phyloP scores from a whole-genome alignment of 768 basidiomycete genomes.

The Mycena vulgaris region DNA sequence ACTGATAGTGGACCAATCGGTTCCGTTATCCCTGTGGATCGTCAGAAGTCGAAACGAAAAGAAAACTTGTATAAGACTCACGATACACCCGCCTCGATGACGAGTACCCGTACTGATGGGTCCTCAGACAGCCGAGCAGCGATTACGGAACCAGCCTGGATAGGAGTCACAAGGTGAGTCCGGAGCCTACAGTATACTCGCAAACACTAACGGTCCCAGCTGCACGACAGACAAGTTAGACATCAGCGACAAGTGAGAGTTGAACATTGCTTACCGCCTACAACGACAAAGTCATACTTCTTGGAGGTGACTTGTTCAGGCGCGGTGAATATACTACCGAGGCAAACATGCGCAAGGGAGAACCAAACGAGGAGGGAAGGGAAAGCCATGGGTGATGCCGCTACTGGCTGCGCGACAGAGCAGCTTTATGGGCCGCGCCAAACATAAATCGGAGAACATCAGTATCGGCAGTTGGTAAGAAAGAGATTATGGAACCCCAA shows the following conservation, averaged over 20 bases:
- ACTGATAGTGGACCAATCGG: background rate
- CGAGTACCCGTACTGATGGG: background rate
- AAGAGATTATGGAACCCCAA: too few relatives aligned
- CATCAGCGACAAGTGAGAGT: background rate
- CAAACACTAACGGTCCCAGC: constrained; percentile 17
- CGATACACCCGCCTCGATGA: constrained; percentile 21
- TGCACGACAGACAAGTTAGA: background rate
- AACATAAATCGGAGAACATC: too few relatives aligned
- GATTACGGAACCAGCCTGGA: constrained; percentile 8
- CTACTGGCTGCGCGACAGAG: too few relatives aligned
- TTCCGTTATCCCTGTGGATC: constrained; percentile 16
- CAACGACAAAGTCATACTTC: constrained; percentile 44
- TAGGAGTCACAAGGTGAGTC: background rate
- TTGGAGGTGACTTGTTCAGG: constrained; percentile 5
- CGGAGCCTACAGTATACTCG: background rate
- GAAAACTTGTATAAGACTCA: background rate
- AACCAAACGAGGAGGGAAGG: background rate
- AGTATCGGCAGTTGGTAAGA: too few relatives aligned
- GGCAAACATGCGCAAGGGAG: background rate
- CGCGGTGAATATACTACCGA: constrained; percentile 11
- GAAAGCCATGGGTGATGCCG: constrained; percentile 3
- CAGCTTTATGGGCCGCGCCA: too few relatives aligned
- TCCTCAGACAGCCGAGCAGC: constrained; percentile 15
- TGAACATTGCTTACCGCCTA: constrained; percentile 40
- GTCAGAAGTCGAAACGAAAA: background rate